Evolutionary conservation across 2,329 filamentous ascomycete species (phyloP), one percentile per base, ranked within the genome.

Genomic region (Ceratocystis destructans): DNA sequence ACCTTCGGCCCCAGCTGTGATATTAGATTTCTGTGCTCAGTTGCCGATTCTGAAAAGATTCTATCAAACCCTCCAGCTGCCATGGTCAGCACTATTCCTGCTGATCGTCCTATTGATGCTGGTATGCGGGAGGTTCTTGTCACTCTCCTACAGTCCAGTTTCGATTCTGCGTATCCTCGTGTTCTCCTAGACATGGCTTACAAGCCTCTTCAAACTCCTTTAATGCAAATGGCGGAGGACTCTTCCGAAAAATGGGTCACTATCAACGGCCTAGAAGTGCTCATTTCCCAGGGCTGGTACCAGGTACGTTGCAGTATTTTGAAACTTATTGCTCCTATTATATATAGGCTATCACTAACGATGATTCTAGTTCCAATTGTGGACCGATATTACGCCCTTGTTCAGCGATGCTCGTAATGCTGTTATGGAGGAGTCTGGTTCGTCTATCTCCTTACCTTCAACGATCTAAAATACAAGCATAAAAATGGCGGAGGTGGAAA

Each of bases 171-270:
- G 64, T 75, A 75, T 5, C 76, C 76, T 31, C 82, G 83, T 22
- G 83, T 94, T 12, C 76, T 97, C 68, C 77, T 97, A 2, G 94
- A 99, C 75, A 96, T 99, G 92, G 93, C 94, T 1, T 99, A 99
- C 76, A 95, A 93, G 76, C 94, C 94, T 22, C 79, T 83, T 0
- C 82, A 89, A 64, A 99, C 94, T 3, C 83, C 87, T 6, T 76
- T 96, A 70, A 96, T 97, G 86, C 82, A 88, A 73, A 78, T 96
- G 73, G 93, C 92, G 1, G 81, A 85, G 71, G 83, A 87, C 70
- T 83, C 83, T 12, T 20, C 61, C 20, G 74, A 73, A 10, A 87
- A 87, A 2, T 99, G 94, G 94, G 82, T 78, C 66, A 90, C 88
- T 1, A 87, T 97, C 69, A 87, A 90, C 6, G 94, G 94, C 0